Evolutionary conservation across 306 rosid species (phyloP).

Genomic region (Rosa persica): DNA sequence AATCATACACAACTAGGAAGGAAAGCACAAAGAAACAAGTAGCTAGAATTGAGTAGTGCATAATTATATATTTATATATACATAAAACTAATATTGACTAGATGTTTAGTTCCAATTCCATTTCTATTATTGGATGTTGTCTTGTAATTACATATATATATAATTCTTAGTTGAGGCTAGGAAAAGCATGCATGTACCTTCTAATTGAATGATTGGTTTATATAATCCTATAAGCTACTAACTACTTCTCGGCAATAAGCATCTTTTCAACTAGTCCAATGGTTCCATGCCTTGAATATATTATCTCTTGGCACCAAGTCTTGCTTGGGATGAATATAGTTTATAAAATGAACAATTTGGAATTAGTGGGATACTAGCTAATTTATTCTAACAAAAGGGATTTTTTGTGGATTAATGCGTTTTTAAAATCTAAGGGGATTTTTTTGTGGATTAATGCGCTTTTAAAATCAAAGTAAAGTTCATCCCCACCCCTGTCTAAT

Average conservation of each 20-base stretch:
- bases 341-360: conserved; percentile 15
- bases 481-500: conserved; percentile 51
- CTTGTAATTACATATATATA: background rate
- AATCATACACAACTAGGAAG: background rate
- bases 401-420: conserved; percentile 33
- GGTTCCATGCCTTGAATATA: conserved; percentile 26
- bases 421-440: conserved; percentile 18
- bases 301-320: conserved; percentile 22
- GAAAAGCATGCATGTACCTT: conserved; percentile 19
- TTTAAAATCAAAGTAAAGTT: conserved; percentile 17
- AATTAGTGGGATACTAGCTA: conserved; percentile 19
- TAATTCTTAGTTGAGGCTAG: background rate
- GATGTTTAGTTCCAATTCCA: conserved; percentile 21
- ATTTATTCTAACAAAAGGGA: conserved; percentile 15
- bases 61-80: background rate
- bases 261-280: conserved; percentile 11
- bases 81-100: background rate
- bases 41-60: background rate
- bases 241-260: background rate
- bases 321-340: background rate
- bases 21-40: background rate
- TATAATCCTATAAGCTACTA: background rate
- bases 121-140: conserved; percentile 7
- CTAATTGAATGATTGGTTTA: conserved; percentile 18
- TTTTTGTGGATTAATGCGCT: conserved; percentile 20